Evolutionary conservation across 2,329 filamentous ascomycete species (phyloP).

Genomic region (Bretziella fagacearum): DNA sequence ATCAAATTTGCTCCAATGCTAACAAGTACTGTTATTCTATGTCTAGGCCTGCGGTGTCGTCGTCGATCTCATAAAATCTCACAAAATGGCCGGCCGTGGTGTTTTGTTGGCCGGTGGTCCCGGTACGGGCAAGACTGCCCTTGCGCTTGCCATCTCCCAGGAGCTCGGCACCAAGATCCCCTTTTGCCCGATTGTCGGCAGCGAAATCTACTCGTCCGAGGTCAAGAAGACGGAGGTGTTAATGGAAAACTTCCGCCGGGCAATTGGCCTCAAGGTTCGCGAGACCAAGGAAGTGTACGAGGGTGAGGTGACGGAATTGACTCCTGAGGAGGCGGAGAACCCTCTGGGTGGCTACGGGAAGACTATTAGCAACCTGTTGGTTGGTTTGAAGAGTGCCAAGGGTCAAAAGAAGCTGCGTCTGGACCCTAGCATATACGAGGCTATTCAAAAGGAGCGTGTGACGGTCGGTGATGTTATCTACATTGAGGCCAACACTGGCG

Average conservation of each 20-base stretch:
- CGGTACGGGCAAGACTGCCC: constrained; percentile 90
- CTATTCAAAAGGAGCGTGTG: constrained; percentile 95
- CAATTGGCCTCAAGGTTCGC: constrained; percentile 89
- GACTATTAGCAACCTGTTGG: constrained; percentile 89
- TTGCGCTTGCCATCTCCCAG: constrained; percentile 88
- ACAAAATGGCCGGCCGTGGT: constrained; percentile 94
- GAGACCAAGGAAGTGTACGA: constrained; percentile 99
- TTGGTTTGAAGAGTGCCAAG: constrained; percentile 86
- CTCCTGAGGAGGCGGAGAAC: constrained; percentile 95
- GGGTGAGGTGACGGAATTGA: constrained; percentile 93
- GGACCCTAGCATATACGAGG: constrained; percentile 97
- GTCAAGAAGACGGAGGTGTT: constrained; percentile 98
- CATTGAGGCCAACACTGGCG: constrained; percentile 96
- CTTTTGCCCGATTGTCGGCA: constrained; percentile 94
- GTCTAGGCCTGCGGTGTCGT: constrained; percentile 81
- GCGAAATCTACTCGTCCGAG: constrained; percentile 93
- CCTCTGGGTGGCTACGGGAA: constrained; percentile 91
- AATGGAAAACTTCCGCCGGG: constrained; percentile 97
- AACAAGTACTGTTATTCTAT: neutral
- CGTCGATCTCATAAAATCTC: constrained; percentile 84
- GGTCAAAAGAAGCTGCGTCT: constrained; percentile 95
- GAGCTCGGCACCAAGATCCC: constrained; percentile 96
- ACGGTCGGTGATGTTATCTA: constrained; percentile 95
- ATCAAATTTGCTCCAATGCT: neutral
- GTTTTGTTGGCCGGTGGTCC: constrained; percentile 87